Evolutionary conservation across 345 rosid species (phyloP).

Genomic region (Eucalyptus grandis): DNA sequence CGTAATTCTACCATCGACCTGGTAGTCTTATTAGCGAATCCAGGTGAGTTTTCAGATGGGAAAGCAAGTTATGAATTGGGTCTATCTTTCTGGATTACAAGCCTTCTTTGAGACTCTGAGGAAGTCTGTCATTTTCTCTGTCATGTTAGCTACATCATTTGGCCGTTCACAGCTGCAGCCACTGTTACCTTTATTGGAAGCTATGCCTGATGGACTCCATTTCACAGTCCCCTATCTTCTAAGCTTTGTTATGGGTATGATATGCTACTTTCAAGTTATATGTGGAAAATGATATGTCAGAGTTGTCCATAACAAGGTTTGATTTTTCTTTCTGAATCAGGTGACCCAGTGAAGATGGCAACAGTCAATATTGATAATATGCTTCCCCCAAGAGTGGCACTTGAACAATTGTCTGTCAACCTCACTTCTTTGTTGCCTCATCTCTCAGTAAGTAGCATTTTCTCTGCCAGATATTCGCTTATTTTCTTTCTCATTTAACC

Average conservation of each 20-base stretch:
- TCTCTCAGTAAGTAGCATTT: constrained; percentile 45
- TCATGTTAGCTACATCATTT: constrained; percentile 65
- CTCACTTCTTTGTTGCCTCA: constrained; percentile 52
- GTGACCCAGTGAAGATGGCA: constrained; percentile 79
- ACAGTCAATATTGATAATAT: constrained; percentile 31
- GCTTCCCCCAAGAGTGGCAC: constrained; percentile 36
- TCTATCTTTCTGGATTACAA: background rate
- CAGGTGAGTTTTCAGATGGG: constrained; percentile 36
- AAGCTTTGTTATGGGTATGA: constrained; percentile 57
- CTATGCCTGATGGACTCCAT: constrained; percentile 59
- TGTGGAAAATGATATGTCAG: background rate
- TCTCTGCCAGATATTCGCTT: background rate
- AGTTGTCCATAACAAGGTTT: background rate
- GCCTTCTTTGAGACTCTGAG: background rate
- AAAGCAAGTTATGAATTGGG: background rate
- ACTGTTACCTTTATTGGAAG: constrained; percentile 51
- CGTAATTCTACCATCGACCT: constrained; percentile 63
- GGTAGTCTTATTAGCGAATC: constrained; percentile 60
- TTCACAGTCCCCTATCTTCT: constrained; percentile 53
- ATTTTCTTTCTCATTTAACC: background rate
- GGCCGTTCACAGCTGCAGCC: constrained; percentile 76
- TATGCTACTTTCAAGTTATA: background rate
- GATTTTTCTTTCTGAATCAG: constrained; percentile 16
- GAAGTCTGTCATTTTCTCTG: background rate
- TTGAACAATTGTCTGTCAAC: constrained; percentile 36